Base-by-base conservation (phyloP, 192 early-diverging fungal genomes). In the Physocladia obscura region DNA sequence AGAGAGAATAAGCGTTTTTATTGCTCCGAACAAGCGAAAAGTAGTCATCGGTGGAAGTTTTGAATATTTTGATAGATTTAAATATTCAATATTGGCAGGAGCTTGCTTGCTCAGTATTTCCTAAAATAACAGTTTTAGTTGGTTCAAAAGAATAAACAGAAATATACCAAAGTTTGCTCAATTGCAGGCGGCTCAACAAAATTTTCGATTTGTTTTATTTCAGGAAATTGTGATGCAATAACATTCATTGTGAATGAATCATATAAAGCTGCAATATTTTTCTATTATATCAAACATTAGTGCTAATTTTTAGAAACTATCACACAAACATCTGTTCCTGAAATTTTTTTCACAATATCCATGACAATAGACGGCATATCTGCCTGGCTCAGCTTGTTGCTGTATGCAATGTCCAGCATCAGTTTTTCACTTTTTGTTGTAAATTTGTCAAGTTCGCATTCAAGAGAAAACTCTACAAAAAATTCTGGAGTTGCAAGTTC, bases 281-380 rank as follows among this genome's bases (percentile, higher is more conserved):
- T 4, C 21, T 26, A 22, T 22, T 59, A 32, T n/a, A n/a, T n/a
- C 47, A 21, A n/a, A n/a, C n/a, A 21, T 48, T 48, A 48, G 47
- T 48, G 17, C 22, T 47, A 17, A 17, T 47, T 47, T 0, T n/a
- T 48, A 21, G 47, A 47, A n/a, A n/a, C n/a, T n/a, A n/a, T n/a
- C n/a, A n/a, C n/a, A n/a, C n/a, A n/a, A n/a, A 56, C 56, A 19
- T 50, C 69, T 1, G 39, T 55, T 22, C 68, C 72, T 6, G 49
- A 24, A 15, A 74, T 47, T 32, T 55, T 74, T 39, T 67, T 56
- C 15, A 60, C 26, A 26, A 81, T 56, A 22, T 84, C 79, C 17
- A 69, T 60, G 2, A 84, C 78, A 47, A 84, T 77, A 2, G 58
- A 32, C 2, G 83, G 83, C 83, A 84, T 84, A 40, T 80, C 78